These are phyloP conservation scores for Rhizomucor pusillus DNA, from an alignment of 371 early-diverging fungal species.

Conservation along the genomic window DNA sequence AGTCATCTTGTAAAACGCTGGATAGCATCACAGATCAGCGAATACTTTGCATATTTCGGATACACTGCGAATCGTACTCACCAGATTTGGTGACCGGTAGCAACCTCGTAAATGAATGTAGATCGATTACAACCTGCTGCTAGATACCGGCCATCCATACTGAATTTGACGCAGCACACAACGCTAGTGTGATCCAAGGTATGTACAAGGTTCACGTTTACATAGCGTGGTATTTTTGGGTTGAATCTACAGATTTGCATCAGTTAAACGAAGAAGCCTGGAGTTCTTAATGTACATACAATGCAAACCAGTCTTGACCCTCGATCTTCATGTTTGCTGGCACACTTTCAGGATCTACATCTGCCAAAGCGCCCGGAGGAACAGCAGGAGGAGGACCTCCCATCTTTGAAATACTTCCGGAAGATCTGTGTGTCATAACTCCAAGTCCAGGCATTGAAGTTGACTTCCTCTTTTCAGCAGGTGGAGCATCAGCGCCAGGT, in stretches of 20 bases:
- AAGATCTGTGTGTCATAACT: conserved; percentile 5
- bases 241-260: conserved; percentile 49
- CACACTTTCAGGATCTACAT: conserved; percentile 83
- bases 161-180: conserved; percentile 95
- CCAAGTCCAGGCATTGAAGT: not conserved
- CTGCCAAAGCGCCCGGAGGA: conserved; percentile 53
- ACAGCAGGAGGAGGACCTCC: conserved; percentile 16
- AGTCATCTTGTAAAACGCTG: conserved; percentile 78
- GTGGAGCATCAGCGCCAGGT: not conserved
- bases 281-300: conserved; percentile 48
- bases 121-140: conserved; percentile 93
- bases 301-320: conserved; percentile 90
- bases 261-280: too few relatives aligned
- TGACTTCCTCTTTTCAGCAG: not conserved
- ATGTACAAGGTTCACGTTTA: conserved; percentile 80
- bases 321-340: conserved; percentile 83
- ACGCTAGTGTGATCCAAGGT: conserved; percentile 84
- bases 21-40: not conserved
- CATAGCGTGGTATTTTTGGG: conserved; percentile 59
- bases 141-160: conserved; percentile 82
- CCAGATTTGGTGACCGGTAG: conserved; percentile 70
- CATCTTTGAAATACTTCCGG: conserved; percentile 7
- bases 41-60: not conserved
- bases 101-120: conserved; percentile 84
- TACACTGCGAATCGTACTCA: conserved; percentile 29